Evolutionary conservation across 2,329 filamentous ascomycete species (phyloP).

Genomic region (Huntiella omanensis): DNA sequence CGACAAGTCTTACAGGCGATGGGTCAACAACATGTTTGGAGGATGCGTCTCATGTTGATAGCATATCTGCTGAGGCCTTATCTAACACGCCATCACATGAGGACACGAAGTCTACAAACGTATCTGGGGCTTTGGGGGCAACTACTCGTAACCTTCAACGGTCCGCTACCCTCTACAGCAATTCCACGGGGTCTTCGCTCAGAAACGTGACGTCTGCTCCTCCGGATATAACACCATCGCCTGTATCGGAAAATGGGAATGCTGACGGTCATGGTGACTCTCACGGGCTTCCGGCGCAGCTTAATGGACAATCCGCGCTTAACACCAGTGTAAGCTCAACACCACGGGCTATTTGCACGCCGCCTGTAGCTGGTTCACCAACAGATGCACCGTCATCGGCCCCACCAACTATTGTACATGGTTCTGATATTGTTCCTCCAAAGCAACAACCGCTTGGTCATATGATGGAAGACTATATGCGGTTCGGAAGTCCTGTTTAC

Average conservation of each 20-base stretch:
- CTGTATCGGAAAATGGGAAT: background rate
- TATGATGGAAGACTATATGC: conserved; percentile 3
- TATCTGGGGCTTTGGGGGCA: no score
- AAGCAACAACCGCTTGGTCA: background rate
- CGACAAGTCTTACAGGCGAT: no score
- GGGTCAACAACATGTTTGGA: no score
- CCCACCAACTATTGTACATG: conserved; percentile 6
- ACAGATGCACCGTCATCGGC: conserved; percentile 1
- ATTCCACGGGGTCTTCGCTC: conserved; percentile 24
- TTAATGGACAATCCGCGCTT: background rate
- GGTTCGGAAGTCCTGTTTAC: no score
- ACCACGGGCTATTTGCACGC: conserved; percentile 1
- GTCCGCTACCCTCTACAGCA: no score
- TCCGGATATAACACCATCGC: conserved; percentile 1
- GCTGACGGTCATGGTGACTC: no score
- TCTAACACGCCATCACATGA: no score
- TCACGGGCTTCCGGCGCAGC: no score
- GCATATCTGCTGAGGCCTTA: no score
- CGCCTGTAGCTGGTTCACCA: background rate
- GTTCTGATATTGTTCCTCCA: background rate
- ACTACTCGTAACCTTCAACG: no score
- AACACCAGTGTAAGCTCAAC: conserved; percentile 5
- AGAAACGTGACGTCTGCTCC: conserved; percentile 18
- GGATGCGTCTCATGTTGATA: no score
- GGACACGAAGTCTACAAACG: no score